Evolutionary conservation across 2,329 filamentous ascomycete species (phyloP), one percentile per base, ranked within the genome.

Genomic region (Trichoderma hamatum): DNA sequence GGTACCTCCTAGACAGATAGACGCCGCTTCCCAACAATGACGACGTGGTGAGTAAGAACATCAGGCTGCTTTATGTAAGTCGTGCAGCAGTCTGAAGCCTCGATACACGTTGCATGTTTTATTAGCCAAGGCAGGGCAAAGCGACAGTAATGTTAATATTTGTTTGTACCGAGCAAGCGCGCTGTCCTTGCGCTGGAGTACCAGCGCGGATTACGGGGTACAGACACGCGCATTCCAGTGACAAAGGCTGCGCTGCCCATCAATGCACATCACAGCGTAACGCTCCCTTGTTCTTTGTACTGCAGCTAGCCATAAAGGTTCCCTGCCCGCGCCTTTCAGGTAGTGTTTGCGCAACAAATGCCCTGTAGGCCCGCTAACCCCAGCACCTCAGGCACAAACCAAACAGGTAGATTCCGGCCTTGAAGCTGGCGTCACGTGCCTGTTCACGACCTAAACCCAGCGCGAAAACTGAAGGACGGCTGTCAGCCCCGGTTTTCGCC

Each of bases 401-500:
- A 46, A 51, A 11, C 36, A 24, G n/a, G 46, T 51, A 46, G 46
- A 52, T 61, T 61, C 39, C 56, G 43, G 56, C 43, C 19, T 65
- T 39, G 19, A 39, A 34, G 24, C 58, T 34, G 39, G 70, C 69
- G 36, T 70, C 69, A 70, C 69, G 69, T 70, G 69, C 49, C 54
- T 16, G 13, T 21, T 32, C 60, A 52, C 67, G 39, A 64, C 39
- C 59, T 58, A 67, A 54, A 64, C 58, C 51, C 59, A 65, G 61
- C 60, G 68, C 68, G 63, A 69, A 69, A 67, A 55, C 55, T 67
- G 55, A 67, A 55, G 16, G 63, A 59, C 58, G 68, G 68, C 55
- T 36, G 26, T 60, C 63, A 55, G 68, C 68, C 68, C 68, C 68
- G 56, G 60, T 73, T 73, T 68, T 72, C 49, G 68, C 71, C 66